Percentiles rank a stretch among this genome's conserved stretches.
These are phyloP conservation scores for Panicum virgatum DNA, from an alignment of 202 grass and related monocot genomes.

Conservation along the genomic window DNA sequence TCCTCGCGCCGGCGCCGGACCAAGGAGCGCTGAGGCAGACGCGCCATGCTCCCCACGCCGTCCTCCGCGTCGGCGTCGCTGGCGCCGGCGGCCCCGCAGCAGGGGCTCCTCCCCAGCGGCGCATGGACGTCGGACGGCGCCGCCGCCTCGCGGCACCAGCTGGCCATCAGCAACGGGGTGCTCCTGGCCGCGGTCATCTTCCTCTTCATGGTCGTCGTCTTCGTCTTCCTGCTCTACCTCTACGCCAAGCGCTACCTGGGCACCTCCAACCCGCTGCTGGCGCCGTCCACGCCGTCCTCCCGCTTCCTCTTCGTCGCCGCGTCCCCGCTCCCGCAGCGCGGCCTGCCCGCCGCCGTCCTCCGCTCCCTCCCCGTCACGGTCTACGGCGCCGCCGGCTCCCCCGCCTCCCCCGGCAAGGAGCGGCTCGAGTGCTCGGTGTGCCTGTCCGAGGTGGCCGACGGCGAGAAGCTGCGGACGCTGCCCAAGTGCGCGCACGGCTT, in stretches of 20 bases:
- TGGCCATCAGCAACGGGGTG: slow-evolving; percentile 59
- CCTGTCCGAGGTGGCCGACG: slow-evolving; percentile 62
- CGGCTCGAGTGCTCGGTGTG: slow-evolving; percentile 80
- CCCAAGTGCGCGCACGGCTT: slow-evolving; percentile 81
- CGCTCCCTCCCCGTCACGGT: slow-evolving; percentile 16
- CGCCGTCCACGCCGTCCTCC: not conserved
- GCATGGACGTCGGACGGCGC: not conserved
- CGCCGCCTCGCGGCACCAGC: not conserved
- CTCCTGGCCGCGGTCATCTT: slow-evolving; percentile 67
- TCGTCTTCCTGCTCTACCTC: slow-evolving; percentile 88
- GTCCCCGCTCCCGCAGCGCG: slow-evolving; percentile 34
- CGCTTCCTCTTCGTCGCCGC: slow-evolving; percentile 43
- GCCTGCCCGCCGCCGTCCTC: slow-evolving; percentile 42
- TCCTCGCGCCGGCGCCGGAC: not conserved
- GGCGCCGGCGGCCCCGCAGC: not conserved
- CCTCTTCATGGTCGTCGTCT: slow-evolving; percentile 74
- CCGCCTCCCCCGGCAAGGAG: not conserved
- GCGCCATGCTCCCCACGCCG: not conserved
- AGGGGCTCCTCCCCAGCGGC: too few relatives aligned
- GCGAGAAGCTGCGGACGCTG: slow-evolving; percentile 72
- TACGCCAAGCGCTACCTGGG: slow-evolving; percentile 66
- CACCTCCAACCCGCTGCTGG: slow-evolving; percentile 10
- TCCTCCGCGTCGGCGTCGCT: not conserved
- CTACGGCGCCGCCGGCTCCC: not conserved
- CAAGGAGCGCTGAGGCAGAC: too few relatives aligned